These are phyloP conservation scores for Penicillium longicatenatum DNA, from an alignment of 495 filamentous ascomycete genomes.

Conservation along the genomic window DNA sequence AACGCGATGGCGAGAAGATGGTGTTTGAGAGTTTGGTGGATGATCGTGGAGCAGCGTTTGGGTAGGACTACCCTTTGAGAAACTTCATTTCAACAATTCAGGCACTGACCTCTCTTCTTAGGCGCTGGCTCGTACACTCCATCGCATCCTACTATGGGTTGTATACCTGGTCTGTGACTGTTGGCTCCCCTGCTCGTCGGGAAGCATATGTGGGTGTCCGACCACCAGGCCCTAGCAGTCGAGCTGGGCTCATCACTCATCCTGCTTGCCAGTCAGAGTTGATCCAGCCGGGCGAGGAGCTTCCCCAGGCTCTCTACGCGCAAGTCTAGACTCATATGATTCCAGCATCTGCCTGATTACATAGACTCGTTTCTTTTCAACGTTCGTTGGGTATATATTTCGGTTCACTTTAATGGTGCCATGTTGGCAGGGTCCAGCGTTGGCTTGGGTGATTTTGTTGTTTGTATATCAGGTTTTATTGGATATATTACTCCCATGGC, in stretches of 20 bases:
- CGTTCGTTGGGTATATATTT: constrained; percentile 1
- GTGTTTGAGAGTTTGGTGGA: constrained; percentile 75
- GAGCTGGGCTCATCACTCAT: constrained; percentile 31
- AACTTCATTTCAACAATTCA: background rate
- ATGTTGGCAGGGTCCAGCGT: constrained; percentile 1
- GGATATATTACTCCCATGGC: background rate
- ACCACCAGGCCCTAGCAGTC: constrained; percentile 32
- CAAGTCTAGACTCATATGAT: constrained; percentile 47
- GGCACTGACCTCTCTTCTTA: constrained; percentile 31
- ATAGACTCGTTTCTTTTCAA: background rate
- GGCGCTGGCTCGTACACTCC: constrained; percentile 91
- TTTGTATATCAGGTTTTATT: constrained; percentile 2
- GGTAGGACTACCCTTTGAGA: constrained; percentile 53
- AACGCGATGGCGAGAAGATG: constrained; percentile 66
- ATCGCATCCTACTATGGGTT: constrained; percentile 93
- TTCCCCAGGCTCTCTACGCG: constrained; percentile 63
- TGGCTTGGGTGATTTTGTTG: background rate
- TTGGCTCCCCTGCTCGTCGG: constrained; percentile 71
- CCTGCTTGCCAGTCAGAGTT: constrained; percentile 29
- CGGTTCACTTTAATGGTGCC: constrained; percentile 1
- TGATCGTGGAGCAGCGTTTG: constrained; percentile 77
- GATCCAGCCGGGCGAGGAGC: constrained; percentile 47
- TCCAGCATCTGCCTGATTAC: background rate
- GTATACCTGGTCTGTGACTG: constrained; percentile 77
- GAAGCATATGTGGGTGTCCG: constrained; percentile 89